A percentile compares a stretch with the other conserved stretches of the same genome.
These are phyloP conservation scores for Meredithiella fracta DNA, from an alignment of 2,329 filamentous ascomycete genomes.

Conservation along the genomic window DNA sequence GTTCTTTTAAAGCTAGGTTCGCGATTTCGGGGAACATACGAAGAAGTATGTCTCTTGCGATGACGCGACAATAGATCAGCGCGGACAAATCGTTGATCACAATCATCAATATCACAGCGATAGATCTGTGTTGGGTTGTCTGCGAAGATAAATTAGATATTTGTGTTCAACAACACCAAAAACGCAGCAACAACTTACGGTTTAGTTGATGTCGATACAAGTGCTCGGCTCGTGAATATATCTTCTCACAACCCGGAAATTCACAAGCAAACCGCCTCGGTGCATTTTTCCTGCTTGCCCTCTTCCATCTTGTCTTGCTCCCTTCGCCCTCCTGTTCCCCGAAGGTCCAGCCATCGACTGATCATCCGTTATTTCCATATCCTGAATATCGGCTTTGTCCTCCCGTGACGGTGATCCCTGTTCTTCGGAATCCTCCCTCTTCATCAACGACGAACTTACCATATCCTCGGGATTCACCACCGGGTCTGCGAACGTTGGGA, in stretches of 20 bases:
- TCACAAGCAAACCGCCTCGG: constrained; percentile 44
- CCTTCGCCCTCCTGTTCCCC: neutral
- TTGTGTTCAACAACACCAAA: constrained; percentile 1
- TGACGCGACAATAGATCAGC: constrained; percentile 59
- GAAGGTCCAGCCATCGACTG: neutral
- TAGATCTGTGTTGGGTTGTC: constrained; percentile 70
- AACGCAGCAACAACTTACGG: constrained; percentile 31
- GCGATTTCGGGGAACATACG: constrained; percentile 34
- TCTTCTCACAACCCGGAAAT: constrained; percentile 57
- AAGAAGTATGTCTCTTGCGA: constrained; percentile 45
- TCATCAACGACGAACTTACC: too few relatives aligned
- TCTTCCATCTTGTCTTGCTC: constrained; percentile 18
- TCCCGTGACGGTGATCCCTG: too few relatives aligned
- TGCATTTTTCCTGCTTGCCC: constrained; percentile 35
- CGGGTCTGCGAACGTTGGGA: too few relatives aligned
- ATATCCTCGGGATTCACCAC: too few relatives aligned
- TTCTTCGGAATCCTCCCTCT: too few relatives aligned
- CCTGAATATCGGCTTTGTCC: neutral
- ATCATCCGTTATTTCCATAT: neutral
- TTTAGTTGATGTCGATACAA: constrained; percentile 70
- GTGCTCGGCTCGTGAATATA: constrained; percentile 67
- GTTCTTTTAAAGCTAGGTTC: constrained; percentile 19
- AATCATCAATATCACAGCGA: constrained; percentile 57
- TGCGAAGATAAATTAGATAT: constrained; percentile 12
- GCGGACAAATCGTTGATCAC: constrained; percentile 61